phyloP scores from a whole-genome alignment of 768 basidiomycete genomes.

The Arthromyces matolae region DNA sequence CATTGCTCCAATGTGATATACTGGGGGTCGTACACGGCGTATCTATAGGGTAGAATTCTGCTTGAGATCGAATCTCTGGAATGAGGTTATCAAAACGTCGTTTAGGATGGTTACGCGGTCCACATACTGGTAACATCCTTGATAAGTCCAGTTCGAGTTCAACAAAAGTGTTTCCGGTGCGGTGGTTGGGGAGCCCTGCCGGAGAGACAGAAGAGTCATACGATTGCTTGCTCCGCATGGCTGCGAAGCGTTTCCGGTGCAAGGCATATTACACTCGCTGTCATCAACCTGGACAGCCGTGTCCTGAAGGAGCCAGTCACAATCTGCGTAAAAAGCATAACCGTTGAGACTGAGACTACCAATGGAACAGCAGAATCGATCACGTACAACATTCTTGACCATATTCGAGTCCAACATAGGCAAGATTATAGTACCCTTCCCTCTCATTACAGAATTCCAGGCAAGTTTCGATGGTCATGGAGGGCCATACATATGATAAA shows the following conservation, averaged over 20 bases:
- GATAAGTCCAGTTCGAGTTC: conserved; percentile 2
- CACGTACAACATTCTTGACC: not conserved
- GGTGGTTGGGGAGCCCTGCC: conserved; percentile 1
- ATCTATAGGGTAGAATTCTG: conserved; percentile 3
- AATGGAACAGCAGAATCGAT: not conserved
- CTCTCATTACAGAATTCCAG: not conserved
- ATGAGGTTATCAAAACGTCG: not conserved
- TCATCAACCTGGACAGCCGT: too few relatives aligned
- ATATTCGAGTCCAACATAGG: too few relatives aligned
- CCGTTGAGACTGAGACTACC: too few relatives aligned
- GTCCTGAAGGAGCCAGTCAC: too few relatives aligned
- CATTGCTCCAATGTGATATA: conserved; percentile 8
- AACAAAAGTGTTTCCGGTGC: conserved; percentile 1
- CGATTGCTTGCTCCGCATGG: too few relatives aligned
- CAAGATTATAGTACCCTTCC: not conserved
- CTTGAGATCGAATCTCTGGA: conserved; percentile 4
- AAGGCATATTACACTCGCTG: too few relatives aligned
- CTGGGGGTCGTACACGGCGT: conserved; percentile 1
- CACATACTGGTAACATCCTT: conserved; percentile 10
- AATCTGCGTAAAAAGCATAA: too few relatives aligned
- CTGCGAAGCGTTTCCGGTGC: too few relatives aligned
- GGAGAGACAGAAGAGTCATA: too few relatives aligned
- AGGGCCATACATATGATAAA: not conserved
- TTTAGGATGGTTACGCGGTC: not conserved
- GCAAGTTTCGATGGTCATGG: conserved; percentile 2